A percentile compares a stretch with the other conserved stretches of the same genome.
Conservation (phyloP, 108 stramenopile species). For the Cyclotella cryptica region DNA sequence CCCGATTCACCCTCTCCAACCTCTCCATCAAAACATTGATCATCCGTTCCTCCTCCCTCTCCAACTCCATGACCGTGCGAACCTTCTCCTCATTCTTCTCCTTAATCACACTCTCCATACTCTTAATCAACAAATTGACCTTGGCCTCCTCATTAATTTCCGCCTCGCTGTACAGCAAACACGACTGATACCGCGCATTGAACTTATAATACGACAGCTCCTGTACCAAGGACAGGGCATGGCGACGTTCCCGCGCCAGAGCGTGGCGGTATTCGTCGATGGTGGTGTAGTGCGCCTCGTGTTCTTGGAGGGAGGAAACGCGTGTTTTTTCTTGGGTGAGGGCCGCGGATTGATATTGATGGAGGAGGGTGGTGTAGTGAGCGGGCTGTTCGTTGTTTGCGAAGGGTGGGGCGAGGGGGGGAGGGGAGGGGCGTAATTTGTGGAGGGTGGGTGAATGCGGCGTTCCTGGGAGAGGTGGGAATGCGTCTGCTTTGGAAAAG, state of each 20-base stretch:
- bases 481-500: neutral
- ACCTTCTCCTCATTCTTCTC: constrained; percentile 34
- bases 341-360: constrained; percentile 2
- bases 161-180: constrained; percentile 8
- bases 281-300: constrained; percentile 22
- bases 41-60: constrained; percentile 46
- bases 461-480: neutral
- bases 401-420: no score
- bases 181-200: constrained; percentile 12
- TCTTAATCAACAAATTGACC: constrained; percentile 30
- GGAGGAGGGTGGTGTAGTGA: constrained; percentile 17
- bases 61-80: constrained; percentile 43
- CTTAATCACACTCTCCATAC: constrained; percentile 14
- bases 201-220: constrained; percentile 16
- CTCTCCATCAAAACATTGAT: constrained; percentile 38
- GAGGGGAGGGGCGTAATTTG: constrained; percentile 4
- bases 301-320: constrained; percentile 9
- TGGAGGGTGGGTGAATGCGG: neutral
- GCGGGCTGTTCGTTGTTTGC: no score
- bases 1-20: constrained; percentile 46
- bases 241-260: constrained; percentile 27
- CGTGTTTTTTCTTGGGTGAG: constrained; percentile 1
- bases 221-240: constrained; percentile 11
- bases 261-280: constrained; percentile 29
- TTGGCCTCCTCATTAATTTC: constrained; percentile 33